A percentile compares a stretch with the other conserved stretches of the same genome.
Conservation (phyloP, 2,329 filamentous ascomycete species). For the Exserohilum turcica region DNA sequence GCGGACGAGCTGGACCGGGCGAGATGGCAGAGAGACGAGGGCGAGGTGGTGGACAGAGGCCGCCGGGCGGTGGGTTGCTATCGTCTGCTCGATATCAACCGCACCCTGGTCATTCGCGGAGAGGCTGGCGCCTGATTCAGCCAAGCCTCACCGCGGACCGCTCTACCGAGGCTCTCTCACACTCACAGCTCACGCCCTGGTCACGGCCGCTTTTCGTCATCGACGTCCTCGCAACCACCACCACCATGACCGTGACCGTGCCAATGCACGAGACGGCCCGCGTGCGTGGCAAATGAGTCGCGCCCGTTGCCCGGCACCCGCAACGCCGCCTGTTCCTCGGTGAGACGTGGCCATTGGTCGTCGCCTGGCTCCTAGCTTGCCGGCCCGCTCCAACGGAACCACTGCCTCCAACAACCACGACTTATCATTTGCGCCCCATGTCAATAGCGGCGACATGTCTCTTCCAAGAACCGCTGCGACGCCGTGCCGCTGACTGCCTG, state of each 20-base stretch:
- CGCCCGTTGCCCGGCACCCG: conserved; percentile 1
- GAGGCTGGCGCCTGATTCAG: conserved; percentile 22
- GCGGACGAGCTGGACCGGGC: conserved; percentile 21
- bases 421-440: conserved; percentile 23
- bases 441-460: conserved; percentile 4
- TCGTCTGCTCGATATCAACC: conserved; percentile 27
- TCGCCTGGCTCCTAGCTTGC: conserved; percentile 6
- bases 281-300: not conserved
- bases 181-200: too few species aligned
- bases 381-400: conserved; percentile 17
- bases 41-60: conserved; percentile 16
- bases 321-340: conserved; percentile 1
- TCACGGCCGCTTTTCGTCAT: conserved; percentile 10
- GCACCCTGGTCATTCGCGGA: conserved; percentile 28
- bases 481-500: not conserved
- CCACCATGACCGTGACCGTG: not conserved
- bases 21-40: not conserved
- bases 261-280: not conserved
- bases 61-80: conserved; percentile 23
- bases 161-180: conserved; percentile 26
- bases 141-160: conserved; percentile 21
- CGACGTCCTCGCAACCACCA: not conserved
- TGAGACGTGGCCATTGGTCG: conserved; percentile 3
- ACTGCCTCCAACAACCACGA: not conserved
- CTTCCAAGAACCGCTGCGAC: too few species aligned